These are phyloP conservation scores for Hawksworthiomyces lignivorus DNA, from an alignment of 2,329 filamentous ascomycete genomes.

Conservation along the genomic window DNA sequence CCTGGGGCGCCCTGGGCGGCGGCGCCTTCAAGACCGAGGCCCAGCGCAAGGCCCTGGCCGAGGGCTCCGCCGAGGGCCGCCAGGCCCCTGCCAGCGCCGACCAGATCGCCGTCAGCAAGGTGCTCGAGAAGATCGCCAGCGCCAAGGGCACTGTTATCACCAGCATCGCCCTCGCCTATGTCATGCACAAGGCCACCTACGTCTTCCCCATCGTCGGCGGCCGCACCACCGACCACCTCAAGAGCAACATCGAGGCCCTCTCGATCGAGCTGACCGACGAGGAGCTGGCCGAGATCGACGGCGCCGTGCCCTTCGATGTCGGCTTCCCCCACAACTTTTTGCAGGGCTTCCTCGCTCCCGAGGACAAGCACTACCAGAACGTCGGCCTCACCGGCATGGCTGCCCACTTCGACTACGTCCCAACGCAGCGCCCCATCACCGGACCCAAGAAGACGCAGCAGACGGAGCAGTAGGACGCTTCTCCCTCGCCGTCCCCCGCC, in stretches of 20 bases:
- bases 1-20: slow-evolving; percentile 45
- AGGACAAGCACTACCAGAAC: slow-evolving; percentile 30
- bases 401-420: slow-evolving; percentile 44
- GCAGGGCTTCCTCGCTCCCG: slow-evolving; percentile 26
- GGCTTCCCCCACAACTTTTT: slow-evolving; percentile 62
- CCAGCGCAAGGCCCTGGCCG: slow-evolving; percentile 15
- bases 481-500: too few relatives aligned
- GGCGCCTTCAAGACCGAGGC: slow-evolving; percentile 26
- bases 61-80: slow-evolving; percentile 28
- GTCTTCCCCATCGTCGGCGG: slow-evolving; percentile 69
- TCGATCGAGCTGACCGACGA: slow-evolving; percentile 49
- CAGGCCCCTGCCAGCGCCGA: slow-evolving; percentile 35
- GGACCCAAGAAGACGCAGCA: too few relatives aligned
- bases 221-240: slow-evolving; percentile 60
- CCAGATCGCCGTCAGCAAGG: slow-evolving; percentile 43
- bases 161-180: slow-evolving; percentile 59
- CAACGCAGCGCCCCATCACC: slow-evolving; percentile 34
- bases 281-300: slow-evolving; percentile 61
- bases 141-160: slow-evolving; percentile 36
- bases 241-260: slow-evolving; percentile 62
- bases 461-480: too few relatives aligned
- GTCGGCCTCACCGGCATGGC: slow-evolving; percentile 38
- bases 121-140: slow-evolving; percentile 41
- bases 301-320: slow-evolving; percentile 51
- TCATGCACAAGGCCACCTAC: slow-evolving; percentile 63